Percentiles rank a stretch among this genome's conserved stretches.
phyloP scores from a whole-genome alignment of 208 protist species.

The Tritrichomonas foetus region DNA sequence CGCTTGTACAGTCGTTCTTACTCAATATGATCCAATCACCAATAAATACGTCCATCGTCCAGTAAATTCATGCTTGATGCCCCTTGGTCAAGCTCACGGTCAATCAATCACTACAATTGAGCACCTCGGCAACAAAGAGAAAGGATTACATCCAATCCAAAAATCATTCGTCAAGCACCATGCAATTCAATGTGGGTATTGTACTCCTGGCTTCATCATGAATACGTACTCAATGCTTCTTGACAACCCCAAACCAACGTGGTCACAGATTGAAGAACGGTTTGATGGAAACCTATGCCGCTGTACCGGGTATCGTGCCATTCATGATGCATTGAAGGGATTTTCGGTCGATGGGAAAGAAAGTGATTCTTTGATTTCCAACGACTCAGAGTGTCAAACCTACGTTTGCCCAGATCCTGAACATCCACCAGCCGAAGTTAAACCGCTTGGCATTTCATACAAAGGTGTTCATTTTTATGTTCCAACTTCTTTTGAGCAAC shows the following conservation, averaged over 20 bases:
- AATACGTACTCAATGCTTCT: constrained; percentile 46
- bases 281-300: constrained; percentile 55
- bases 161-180: constrained; percentile 47
- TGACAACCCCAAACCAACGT: constrained; percentile 43
- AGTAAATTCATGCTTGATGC: constrained; percentile 51
- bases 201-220: constrained; percentile 55
- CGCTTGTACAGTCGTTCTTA: constrained; percentile 34
- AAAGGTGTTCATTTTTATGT: neutral
- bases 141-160: constrained; percentile 49
- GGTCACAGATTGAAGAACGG: constrained; percentile 50
- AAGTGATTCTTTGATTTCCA: neutral
- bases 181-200: constrained; percentile 51
- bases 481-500: neutral
- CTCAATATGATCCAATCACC: constrained; percentile 36
- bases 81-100: constrained; percentile 42
- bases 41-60: constrained; percentile 40
- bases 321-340: constrained; percentile 36
- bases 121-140: constrained; percentile 39
- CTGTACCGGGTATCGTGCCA: constrained; percentile 56
- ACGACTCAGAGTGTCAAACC: neutral
- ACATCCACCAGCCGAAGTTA: neutral
- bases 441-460: neutral
- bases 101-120: constrained; percentile 54
- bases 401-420: neutral
- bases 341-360: neutral